Evolutionary conservation across 306 rosid genomes (phyloP).

Genomic region (Datisca glomerata): DNA sequence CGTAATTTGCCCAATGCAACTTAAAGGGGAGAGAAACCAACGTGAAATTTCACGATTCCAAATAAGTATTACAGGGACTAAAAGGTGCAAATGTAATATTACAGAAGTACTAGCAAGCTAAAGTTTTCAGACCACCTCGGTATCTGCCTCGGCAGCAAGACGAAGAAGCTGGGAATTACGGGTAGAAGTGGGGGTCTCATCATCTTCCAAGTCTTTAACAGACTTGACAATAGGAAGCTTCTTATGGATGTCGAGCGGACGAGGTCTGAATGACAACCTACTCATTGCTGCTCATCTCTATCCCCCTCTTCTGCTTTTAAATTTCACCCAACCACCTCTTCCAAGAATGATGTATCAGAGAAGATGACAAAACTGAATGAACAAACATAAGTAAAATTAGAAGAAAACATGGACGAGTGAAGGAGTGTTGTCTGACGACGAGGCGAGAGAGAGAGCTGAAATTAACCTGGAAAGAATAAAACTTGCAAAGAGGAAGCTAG

Average conservation of each 20-base stretch:
- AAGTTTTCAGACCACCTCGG: conserved; percentile 9
- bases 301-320: not conserved
- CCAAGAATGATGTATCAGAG: too few species aligned
- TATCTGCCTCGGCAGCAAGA: conserved; percentile 16
- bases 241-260: conserved; percentile 54
- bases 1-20: not conserved
- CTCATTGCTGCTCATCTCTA: conserved; percentile 27
- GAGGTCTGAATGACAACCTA: conserved; percentile 48
- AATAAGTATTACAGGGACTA: too few species aligned
- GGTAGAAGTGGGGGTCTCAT: conserved; percentile 35
- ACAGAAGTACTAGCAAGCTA: not conserved
- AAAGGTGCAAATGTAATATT: not conserved
- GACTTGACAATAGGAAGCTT: conserved; percentile 42
- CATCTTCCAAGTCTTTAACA: conserved; percentile 50
- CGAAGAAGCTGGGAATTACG: conserved; percentile 37
- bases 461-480: too few species aligned
- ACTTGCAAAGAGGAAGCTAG: too few species aligned
- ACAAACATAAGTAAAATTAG: too few species aligned
- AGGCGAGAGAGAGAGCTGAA: too few species aligned
- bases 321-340: too few species aligned
- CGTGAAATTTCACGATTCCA: too few species aligned
- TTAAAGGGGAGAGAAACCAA: too few species aligned
- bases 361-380: too few species aligned
- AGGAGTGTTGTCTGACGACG: too few species aligned
- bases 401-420: too few species aligned